Evolutionary conservation across 257 asterid genomes (phyloP).

Genomic region (Nicotiana tabacum): DNA sequence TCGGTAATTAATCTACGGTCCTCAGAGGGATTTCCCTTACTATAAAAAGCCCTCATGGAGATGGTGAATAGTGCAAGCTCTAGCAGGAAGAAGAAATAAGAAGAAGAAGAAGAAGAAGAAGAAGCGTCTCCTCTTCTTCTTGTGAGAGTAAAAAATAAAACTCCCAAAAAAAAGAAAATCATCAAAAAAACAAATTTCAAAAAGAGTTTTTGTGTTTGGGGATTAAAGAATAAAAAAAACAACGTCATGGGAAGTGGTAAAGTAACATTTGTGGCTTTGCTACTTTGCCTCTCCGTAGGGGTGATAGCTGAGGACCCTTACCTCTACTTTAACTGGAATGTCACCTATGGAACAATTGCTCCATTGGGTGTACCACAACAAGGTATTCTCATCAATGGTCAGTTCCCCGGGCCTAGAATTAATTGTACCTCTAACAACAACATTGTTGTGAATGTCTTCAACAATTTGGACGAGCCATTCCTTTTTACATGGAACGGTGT

Average conservation of each 20-base stretch:
- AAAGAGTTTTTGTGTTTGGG: neutral
- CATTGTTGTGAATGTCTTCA: conserved; percentile 45
- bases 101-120: neutral
- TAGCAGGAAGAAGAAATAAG: conserved; percentile 7
- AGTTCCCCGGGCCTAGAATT: conserved; percentile 46
- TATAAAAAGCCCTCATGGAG: neutral
- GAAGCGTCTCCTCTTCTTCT: conserved; percentile 4
- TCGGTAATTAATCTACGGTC: neutral
- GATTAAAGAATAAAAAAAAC: too few relatives aligned
- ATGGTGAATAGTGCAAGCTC: conserved; percentile 1
- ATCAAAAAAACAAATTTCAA: neutral
- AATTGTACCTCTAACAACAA: conserved; percentile 61
- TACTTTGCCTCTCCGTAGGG: conserved; percentile 26
- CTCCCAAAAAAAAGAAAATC: neutral
- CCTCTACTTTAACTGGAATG: conserved; percentile 35
- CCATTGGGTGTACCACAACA: conserved; percentile 52
- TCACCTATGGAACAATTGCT: conserved; percentile 41
- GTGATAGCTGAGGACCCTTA: conserved; percentile 47
- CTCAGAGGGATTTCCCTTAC: neutral
- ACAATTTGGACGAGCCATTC: conserved; percentile 49
- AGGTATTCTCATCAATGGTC: conserved; percentile 53
- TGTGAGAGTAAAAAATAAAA: conserved; percentile 2
- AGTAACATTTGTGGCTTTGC: conserved; percentile 18
- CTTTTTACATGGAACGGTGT: conserved; percentile 48
- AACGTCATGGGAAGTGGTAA: neutral